Evolutionary conservation across 805 yeast genomes (phyloP).

Genomic region (Komagataella kurtzmanii): DNA sequence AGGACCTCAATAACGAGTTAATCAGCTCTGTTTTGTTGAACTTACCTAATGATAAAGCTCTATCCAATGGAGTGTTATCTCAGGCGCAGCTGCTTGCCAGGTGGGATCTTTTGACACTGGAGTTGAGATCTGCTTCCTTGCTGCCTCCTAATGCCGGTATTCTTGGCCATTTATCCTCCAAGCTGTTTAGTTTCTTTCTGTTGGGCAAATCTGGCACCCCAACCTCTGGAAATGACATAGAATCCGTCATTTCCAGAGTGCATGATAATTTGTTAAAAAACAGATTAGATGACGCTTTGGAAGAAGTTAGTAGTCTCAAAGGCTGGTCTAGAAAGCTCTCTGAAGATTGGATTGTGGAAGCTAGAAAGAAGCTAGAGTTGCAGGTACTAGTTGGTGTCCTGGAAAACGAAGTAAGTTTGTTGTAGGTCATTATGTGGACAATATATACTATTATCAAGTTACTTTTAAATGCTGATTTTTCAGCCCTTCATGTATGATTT

Average conservation of each 20-base stretch:
- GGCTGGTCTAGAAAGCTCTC: conserved; percentile 92
- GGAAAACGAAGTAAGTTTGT: conserved; percentile 38
- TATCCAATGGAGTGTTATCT: conserved; percentile 52
- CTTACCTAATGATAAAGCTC: conserved; percentile 27
- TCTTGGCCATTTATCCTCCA: conserved; percentile 79
- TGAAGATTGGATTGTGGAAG: conserved; percentile 82
- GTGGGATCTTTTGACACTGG: conserved; percentile 72
- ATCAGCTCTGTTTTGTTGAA: conserved; percentile 27
- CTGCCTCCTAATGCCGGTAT: conserved; percentile 94
- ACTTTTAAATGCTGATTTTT: neutral
- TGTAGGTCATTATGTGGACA: neutral
- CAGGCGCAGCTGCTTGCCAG: conserved; percentile 67
- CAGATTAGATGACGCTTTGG: conserved; percentile 78
- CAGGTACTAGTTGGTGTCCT: conserved; percentile 64
- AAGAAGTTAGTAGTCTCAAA: conserved; percentile 76
- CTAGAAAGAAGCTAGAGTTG: conserved; percentile 80
- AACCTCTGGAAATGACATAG: conserved; percentile 62
- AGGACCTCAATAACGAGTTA: conserved; percentile 20
- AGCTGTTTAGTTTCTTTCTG: conserved; percentile 60
- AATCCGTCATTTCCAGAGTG: conserved; percentile 79
- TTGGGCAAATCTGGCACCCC: conserved; percentile 72
- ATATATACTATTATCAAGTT: neutral
- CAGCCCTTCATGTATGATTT: neutral
- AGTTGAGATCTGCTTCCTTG: conserved; percentile 77
- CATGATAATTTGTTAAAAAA: conserved; percentile 62